Evolutionary conservation across 2,329 filamentous ascomycete species (phyloP).

Genomic region (Alternaria arborescens): DNA sequence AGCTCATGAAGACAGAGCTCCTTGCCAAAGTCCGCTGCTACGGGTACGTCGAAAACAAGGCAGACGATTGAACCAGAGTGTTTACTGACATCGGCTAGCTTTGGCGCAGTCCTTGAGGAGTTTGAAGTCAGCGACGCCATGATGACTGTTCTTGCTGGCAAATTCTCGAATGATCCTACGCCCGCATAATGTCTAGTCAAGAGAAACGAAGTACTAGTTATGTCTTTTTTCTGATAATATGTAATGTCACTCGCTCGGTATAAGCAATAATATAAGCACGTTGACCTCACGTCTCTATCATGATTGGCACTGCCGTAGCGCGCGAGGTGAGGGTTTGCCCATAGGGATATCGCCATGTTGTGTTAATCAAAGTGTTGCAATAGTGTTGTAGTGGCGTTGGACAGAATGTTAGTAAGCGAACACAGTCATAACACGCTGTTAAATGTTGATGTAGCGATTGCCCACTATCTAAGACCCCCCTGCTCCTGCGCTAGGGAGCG

Average conservation of each 20-base stretch:
- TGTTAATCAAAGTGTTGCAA: no score
- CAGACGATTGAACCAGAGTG: not conserved
- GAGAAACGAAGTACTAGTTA: slow-evolving; percentile 12
- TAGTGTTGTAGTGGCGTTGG: no score
- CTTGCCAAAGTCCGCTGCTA: slow-evolving; percentile 87
- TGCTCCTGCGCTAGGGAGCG: not conserved
- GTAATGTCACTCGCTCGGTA: slow-evolving; percentile 30
- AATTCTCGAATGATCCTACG: slow-evolving; percentile 45
- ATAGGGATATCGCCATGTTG: no score
- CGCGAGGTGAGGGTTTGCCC: no score
- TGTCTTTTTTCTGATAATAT: slow-evolving; percentile 20
- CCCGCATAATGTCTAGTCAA: slow-evolving; percentile 21
- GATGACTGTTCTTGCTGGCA: slow-evolving; percentile 72
- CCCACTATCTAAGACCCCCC: no score
- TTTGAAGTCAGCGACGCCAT: slow-evolving; percentile 82
- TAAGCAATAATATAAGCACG: slow-evolving; percentile 23
- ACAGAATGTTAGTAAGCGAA: no score
- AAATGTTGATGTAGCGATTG: no score
- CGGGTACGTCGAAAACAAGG: slow-evolving; percentile 68
- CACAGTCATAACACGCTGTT: no score
- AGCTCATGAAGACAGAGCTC: slow-evolving; percentile 75
- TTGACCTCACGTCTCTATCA: not conserved
- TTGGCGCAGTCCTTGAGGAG: slow-evolving; percentile 74
- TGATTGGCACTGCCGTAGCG: not conserved
- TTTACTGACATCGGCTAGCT: slow-evolving; percentile 53